Conservation (phyloP, 768 basidiomycete species). For the Hydnomerulius pinastri region DNA sequence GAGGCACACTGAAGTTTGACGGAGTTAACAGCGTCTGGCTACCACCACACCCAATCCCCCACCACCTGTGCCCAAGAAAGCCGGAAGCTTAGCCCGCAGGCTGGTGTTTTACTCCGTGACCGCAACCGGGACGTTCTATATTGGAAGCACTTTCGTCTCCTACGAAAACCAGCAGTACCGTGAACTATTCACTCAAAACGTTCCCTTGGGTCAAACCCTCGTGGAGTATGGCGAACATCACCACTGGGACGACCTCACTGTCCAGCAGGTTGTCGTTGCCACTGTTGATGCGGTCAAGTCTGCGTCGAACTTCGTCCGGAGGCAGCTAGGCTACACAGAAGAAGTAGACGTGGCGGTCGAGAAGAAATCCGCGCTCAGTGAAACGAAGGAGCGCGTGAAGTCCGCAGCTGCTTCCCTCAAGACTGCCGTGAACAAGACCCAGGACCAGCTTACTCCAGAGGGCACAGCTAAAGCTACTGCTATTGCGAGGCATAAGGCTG, state of each 20-base stretch:
- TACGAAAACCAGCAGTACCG: slow-evolving; percentile 80
- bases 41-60: slow-evolving; percentile 48
- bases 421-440: slow-evolving; percentile 46
- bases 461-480: slow-evolving; percentile 39
- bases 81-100: slow-evolving; percentile 54
- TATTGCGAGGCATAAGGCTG: slow-evolving; percentile 45
- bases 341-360: slow-evolving; percentile 38
- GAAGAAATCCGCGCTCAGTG: slow-evolving; percentile 39
- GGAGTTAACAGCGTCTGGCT: slow-evolving; percentile 53
- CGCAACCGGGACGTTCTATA: slow-evolving; percentile 76
- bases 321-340: slow-evolving; percentile 44
- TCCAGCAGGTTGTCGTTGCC: slow-evolving; percentile 56
- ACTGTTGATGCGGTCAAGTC: slow-evolving; percentile 50
- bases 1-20: slow-evolving; percentile 1
- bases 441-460: slow-evolving; percentile 28
- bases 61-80: slow-evolving; percentile 46
- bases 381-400: slow-evolving; percentile 48
- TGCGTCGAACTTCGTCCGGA: slow-evolving; percentile 52
- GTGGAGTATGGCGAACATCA: slow-evolving; percentile 80
- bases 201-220: slow-evolving; percentile 77
- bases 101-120: slow-evolving; percentile 70
- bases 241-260: slow-evolving; percentile 76
- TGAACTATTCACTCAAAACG: slow-evolving; percentile 79
- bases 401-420: slow-evolving; percentile 45
- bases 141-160: slow-evolving; percentile 76